phyloP scores from a whole-genome alignment of 225 moss, liverwort and hornwort species.

The Anthoceros angustus region DNA sequence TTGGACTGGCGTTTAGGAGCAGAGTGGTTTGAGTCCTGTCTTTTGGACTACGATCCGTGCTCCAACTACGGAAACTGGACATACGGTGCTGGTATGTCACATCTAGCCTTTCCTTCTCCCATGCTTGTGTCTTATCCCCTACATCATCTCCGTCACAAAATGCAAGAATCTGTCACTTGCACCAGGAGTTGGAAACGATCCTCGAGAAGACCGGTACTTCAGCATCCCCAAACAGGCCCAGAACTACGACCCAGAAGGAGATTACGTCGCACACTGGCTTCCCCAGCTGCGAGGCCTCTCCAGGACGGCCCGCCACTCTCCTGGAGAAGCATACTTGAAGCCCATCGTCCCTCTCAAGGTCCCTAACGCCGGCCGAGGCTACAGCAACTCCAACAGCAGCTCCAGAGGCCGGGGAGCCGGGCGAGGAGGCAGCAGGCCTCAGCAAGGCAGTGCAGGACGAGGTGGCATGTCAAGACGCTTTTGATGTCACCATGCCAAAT shows the following conservation, averaged over 20 bases:
- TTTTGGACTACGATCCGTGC: conserved; percentile 91
- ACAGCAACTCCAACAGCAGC: not conserved
- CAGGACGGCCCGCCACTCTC: conserved; percentile 35
- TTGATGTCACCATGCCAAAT: not conserved
- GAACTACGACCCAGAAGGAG: conserved; percentile 84
- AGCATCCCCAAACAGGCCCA: conserved; percentile 94
- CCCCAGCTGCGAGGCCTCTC: conserved; percentile 48
- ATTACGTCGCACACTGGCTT: conserved; percentile 91
- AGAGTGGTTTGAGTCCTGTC: conserved; percentile 95
- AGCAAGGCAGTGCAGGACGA: not conserved
- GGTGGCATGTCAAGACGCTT: not conserved
- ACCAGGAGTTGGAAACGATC: conserved; percentile 89
- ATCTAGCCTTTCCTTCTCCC: not conserved
- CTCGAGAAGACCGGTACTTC: conserved; percentile 94
- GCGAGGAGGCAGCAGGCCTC: not conserved
- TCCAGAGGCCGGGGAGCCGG: not conserved
- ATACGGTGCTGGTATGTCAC: conserved; percentile 61
- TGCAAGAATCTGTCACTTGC: conserved; percentile 3
- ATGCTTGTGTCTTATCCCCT: not conserved
- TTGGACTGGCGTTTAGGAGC: conserved; percentile 96
- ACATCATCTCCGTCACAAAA: not conserved
- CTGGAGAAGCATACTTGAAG: conserved; percentile 48
- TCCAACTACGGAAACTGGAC: conserved; percentile 99
- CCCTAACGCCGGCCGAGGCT: not conserved
- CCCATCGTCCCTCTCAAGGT: conserved; percentile 73